Evolutionary conservation across 1,139 yeast genomes (phyloP).

Genomic region (Yamadazyma kanchanaburiensis): DNA sequence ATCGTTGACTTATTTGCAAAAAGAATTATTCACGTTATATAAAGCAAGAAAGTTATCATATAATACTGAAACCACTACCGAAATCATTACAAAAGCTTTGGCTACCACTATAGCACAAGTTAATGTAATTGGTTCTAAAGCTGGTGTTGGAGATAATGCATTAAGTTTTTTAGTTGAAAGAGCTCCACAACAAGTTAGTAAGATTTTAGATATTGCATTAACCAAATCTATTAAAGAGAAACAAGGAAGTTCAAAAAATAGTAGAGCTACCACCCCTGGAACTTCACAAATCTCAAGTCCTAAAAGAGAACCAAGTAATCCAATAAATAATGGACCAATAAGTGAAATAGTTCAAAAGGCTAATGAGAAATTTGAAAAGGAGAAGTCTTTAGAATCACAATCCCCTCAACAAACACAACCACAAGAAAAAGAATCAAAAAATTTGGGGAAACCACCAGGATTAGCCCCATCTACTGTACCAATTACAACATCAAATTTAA

Average conservation of each 20-base stretch:
- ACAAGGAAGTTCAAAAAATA: slow-evolving; percentile 23
- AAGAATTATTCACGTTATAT: slow-evolving; percentile 65
- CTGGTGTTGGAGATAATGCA: slow-evolving; percentile 80
- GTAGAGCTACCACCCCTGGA: slow-evolving; percentile 28
- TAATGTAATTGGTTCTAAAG: slow-evolving; percentile 80
- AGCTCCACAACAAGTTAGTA: slow-evolving; percentile 84
- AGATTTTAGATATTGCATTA: slow-evolving; percentile 77
- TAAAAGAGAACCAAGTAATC: too few species aligned
- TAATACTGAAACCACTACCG: slow-evolving; percentile 72
- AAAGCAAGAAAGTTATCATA: slow-evolving; percentile 64
- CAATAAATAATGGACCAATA: too few species aligned
- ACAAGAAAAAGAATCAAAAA: too few species aligned
- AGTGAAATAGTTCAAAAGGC: too few species aligned
- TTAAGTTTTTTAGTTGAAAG: slow-evolving; percentile 76
- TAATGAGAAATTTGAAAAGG: too few species aligned
- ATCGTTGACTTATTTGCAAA: slow-evolving; percentile 65
- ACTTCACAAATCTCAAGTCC: slow-evolving; percentile 17
- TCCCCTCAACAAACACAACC: too few species aligned
- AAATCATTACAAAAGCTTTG: slow-evolving; percentile 82
- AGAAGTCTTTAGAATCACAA: too few species aligned
- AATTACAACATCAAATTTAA: too few species aligned
- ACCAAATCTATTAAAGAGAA: slow-evolving; percentile 71
- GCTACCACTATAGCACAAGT: slow-evolving; percentile 93
- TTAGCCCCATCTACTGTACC: too few species aligned
- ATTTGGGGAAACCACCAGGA: too few species aligned